Percentiles rank a stretch among this genome's conserved stretches.
Evolutionary conservation across 1,284 basidiomycete genomes (phyloP).

Genomic region (Mycena citricolor): DNA sequence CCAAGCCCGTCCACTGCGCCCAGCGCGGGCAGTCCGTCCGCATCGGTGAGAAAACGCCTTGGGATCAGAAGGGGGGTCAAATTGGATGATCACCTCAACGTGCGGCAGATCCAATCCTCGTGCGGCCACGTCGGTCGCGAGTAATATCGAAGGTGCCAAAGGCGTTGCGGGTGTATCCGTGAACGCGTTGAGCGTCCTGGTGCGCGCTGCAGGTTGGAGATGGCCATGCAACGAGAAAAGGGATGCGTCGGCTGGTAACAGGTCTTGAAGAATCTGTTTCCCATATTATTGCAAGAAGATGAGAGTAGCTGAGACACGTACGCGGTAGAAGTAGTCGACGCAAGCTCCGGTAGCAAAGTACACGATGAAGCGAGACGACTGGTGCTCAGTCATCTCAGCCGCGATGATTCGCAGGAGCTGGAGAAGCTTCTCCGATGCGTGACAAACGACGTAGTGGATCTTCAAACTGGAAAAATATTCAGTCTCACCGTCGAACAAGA

Average conservation of each 20-base stretch:
- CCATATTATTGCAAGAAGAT: slow-evolving; percentile 11
- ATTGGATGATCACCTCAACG: slow-evolving; percentile 94
- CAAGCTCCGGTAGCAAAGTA: slow-evolving; percentile 98
- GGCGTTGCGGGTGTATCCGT: slow-evolving; percentile 63
- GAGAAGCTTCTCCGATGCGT: slow-evolving; percentile 78
- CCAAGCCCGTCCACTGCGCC: slow-evolving; percentile 83
- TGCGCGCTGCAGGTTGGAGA: slow-evolving; percentile 78
- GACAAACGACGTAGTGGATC: slow-evolving; percentile 75
- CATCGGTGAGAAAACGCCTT: slow-evolving; percentile 95
- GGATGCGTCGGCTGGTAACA: slow-evolving; percentile 46
- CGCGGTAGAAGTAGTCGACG: slow-evolving; percentile 96
- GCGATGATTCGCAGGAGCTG: slow-evolving; percentile 76
- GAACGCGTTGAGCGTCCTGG: slow-evolving; percentile 73
- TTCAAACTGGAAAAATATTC: slow-evolving; percentile 55
- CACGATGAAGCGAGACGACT: slow-evolving; percentile 85
- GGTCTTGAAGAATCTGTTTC: slow-evolving; percentile 68
- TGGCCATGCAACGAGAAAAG: slow-evolving; percentile 83
- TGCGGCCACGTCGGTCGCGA: slow-evolving; percentile 98
- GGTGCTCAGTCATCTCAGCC: slow-evolving; percentile 51
- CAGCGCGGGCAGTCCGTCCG: slow-evolving; percentile 93
- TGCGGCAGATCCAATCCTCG: slow-evolving; percentile 93
- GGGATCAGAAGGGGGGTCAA: slow-evolving; percentile 93
- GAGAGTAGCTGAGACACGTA: slow-evolving; percentile 35
- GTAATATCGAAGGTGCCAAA: slow-evolving; percentile 71
- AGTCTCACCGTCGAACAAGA: no score